Evolutionary conservation across 2,329 filamentous ascomycete species (phyloP), one percentile per base, ranked within the genome.

Genomic region (Aspergillus brunneoviolaceus): DNA sequence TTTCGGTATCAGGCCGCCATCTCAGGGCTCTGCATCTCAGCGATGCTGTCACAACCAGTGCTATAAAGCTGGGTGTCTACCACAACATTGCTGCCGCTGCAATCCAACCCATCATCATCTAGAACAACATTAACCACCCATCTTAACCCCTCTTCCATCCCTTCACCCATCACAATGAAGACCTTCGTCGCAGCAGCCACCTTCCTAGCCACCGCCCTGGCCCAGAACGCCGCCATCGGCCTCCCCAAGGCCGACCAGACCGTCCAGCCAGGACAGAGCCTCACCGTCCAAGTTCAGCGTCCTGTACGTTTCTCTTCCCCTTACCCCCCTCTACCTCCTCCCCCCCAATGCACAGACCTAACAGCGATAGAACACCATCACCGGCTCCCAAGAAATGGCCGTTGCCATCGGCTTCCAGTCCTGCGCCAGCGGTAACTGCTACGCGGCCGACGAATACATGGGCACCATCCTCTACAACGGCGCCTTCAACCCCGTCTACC

Each of bases 351-450:
- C 5, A 9, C 12, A 31, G 51, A 10, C 31, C 11, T 12, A 14
- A 5, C 14, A 23, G 12, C 10, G 33, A 0, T 21, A 74, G 70
- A 70, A 72, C 58, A 62, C 67, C 29, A 57, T 70, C 5, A 74
- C 68, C 6, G 54, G 60, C 1, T 72, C 69, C 3, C 52, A 61
- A 5, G 70, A 74, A 35, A 62, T 74, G 55, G 66, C 57, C 1
- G 60, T 74, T 42, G 71, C 69, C 9, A 74, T 74, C 25, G 72
- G 72, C 2, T 58, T 74, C 21, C 51, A 67, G 9, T 70, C 70
- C 10, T 74, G 72, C 50, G 45, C 51, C 3, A 52, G 55, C 2
- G n/a, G 23, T 0, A 51, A 51, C 3, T 74, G 72, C 60, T n/a
- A 51, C 14, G 14, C 60, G 0, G 45, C 70, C 4, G 62, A 62